These are phyloP conservation scores for Lentinula lateritia DNA, from an alignment of 768 basidiomycete species.

Conservation along the genomic window DNA sequence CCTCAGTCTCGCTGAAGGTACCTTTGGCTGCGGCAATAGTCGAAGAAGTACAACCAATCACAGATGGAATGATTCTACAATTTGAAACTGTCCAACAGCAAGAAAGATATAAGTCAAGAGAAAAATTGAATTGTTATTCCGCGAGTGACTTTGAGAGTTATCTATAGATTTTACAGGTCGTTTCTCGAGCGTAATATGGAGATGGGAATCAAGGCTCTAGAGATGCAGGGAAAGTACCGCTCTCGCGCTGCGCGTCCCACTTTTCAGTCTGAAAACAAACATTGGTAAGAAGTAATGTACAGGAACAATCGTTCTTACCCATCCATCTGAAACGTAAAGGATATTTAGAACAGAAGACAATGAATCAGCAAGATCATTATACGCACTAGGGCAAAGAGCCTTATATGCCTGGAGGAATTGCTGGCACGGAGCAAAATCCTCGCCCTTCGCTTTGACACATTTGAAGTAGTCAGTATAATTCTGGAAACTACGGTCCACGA, in stretches of 20 bases:
- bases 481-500: conserved; percentile 59
- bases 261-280: conserved; percentile 43
- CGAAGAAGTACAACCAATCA: neutral
- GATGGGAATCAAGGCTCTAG: conserved; percentile 57
- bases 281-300: no score
- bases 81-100: neutral
- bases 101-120: neutral
- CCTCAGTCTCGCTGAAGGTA: neutral
- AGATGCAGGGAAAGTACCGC: conserved; percentile 87
- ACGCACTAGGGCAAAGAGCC: conserved; percentile 96
- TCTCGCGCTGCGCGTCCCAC: conserved; percentile 95
- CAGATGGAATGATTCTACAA: neutral
- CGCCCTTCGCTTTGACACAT: conserved; percentile 94
- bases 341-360: neutral
- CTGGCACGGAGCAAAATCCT: conserved; percentile 97
- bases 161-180: neutral
- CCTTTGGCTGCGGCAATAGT: neutral
- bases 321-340: no score
- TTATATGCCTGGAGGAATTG: conserved; percentile 96
- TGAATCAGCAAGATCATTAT: neutral
- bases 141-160: neutral
- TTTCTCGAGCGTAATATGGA: neutral
- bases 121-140: neutral
- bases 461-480: conserved; percentile 99
- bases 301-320: no score